Conservation (phyloP, 352 stramenopile genomes). For the Pseudoperonospora humuli region DNA sequence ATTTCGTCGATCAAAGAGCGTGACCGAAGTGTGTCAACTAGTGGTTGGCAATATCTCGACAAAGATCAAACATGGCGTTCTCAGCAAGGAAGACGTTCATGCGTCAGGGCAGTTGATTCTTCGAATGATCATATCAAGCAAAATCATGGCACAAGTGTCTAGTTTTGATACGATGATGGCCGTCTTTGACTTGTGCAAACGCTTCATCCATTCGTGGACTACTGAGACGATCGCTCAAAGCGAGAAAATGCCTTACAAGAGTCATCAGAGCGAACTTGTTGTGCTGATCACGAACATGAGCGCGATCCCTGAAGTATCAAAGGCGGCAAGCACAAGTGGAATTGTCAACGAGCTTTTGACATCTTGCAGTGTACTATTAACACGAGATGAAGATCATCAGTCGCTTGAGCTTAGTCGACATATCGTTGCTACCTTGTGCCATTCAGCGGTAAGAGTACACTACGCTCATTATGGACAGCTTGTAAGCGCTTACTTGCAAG, state of each 20-base stretch:
- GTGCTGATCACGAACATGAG: neutral
- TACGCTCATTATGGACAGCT: neutral
- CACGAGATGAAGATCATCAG: neutral
- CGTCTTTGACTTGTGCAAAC: constrained; percentile 11
- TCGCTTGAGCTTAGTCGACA: neutral
- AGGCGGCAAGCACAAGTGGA: constrained; percentile 4
- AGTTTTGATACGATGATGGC: neutral
- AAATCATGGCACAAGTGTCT: neutral
- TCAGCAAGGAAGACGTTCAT: neutral
- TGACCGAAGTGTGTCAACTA: constrained; percentile 12
- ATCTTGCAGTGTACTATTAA: neutral
- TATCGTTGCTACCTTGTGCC: neutral
- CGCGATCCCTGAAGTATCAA: neutral
- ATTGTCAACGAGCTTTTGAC: constrained; percentile 8
- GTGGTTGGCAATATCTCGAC: constrained; percentile 15
- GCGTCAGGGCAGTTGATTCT: constrained; percentile 4
- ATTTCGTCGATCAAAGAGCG: constrained; percentile 25
- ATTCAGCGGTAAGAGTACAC: constrained; percentile 3
- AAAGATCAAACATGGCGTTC: neutral
- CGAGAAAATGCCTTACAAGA: neutral
- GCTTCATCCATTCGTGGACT: constrained; percentile 1
- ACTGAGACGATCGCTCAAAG: neutral
- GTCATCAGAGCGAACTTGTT: constrained; percentile 1
- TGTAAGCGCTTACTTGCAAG: neutral
- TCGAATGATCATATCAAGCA: constrained; percentile 9